phyloP scores from a whole-genome alignment of 257 asterid species.

The Solanum bulbocastanum region DNA sequence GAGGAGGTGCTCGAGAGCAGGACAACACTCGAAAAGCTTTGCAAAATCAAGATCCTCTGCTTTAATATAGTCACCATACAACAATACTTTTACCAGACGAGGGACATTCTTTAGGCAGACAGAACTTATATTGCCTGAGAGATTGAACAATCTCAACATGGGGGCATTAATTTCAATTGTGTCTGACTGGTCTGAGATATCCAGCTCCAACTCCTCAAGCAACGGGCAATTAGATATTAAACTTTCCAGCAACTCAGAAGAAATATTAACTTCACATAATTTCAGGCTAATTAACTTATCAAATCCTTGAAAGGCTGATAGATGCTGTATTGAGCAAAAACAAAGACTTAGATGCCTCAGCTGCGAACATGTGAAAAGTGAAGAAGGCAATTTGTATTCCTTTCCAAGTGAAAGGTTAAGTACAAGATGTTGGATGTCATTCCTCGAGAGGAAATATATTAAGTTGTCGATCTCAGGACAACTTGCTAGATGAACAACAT shows the following conservation, averaged over 20 bases:
- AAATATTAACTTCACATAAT: not conserved
- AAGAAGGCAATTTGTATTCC: not conserved
- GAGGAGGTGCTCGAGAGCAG: not conserved
- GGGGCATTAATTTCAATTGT: not conserved
- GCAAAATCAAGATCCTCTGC: not conserved
- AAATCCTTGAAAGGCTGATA: not conserved
- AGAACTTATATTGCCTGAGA: not conserved
- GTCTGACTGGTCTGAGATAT: not conserved
- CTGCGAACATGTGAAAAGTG: not conserved
- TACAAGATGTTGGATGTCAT: not conserved
- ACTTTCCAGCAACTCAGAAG: not conserved
- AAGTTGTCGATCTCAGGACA: not conserved
- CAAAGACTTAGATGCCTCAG: not conserved
- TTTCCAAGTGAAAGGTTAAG: not conserved
- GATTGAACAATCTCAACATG: not conserved
- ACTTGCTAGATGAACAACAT: not conserved
- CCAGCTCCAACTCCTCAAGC: not conserved
- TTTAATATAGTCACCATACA: not conserved
- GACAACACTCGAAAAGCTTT: not conserved
- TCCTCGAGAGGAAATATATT: not conserved
- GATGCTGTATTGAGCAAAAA: not conserved
- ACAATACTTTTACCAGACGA: not conserved
- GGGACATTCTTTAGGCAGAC: not conserved
- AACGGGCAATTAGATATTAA: not conserved
- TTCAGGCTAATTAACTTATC: not conserved